Evolutionary conservation across 306 rosid species (phyloP), one percentile per base, ranked within the genome.

Genomic region (Prunus dulcis): DNA sequence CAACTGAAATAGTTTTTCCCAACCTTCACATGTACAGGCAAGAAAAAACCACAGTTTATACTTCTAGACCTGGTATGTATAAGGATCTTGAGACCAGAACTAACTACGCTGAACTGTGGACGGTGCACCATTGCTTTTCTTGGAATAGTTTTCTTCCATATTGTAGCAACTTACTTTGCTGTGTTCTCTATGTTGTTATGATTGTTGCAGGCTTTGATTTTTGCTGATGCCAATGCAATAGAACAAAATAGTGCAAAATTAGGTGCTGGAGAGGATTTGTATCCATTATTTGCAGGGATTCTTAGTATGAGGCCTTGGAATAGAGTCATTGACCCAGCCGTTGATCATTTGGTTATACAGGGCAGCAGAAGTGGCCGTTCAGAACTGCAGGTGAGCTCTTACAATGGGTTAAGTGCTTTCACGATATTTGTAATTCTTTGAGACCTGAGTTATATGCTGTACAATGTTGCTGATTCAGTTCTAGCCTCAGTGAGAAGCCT

Each of bases 251-350:
- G 99, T 88, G 84, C 77, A 60, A 95, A 95, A 87, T 73, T 92
- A 84, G 99, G 99, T 72, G 97, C 97, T 28, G 99, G 99, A 79
- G 99, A 95, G 77, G 97, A 90, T 87, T 84, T 92, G 64, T 90
- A 89, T 84, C 96, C 90, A 47, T 86, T 95, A 71, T 95, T 95
- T 82, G 99, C 99, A 22, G 99, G 97, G 81, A 82, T 89, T 84
- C 91, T 95, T 64, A 92, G 97, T 12, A 95, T 92, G 99, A 89
- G 90, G 73, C 99, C 99, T 73, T 95, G 99, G 99, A 81, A 89
- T 79, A 87, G 90, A 72, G 97, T 95, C 74, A 86, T 90, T 58
- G 97, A 92, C 79, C 78, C 86, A 67, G 80, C 99, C 12, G 80
- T 87, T 86, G 99, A 92, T 85, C 99, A 95, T 84, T 86, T 95